A percentile compares a stretch with the other conserved stretches of the same genome.
Conservation (phyloP, 2,329 filamentous ascomycete genomes). For the Saccharata proteae region DNA sequence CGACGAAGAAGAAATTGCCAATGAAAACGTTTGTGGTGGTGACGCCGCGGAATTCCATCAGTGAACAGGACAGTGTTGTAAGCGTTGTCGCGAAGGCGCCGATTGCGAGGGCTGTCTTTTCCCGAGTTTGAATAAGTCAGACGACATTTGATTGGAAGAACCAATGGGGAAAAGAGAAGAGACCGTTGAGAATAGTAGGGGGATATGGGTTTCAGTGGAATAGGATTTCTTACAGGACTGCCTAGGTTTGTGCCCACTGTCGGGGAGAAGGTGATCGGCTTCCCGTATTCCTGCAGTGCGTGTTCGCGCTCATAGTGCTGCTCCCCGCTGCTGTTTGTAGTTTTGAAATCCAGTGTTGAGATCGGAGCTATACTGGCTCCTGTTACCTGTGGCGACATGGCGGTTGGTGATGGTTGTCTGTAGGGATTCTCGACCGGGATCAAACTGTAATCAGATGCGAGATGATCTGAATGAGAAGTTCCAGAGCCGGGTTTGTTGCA, state of each 20-base stretch:
- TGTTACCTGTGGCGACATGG: no score
- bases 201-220: not conserved
- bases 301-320: conserved; percentile 2
- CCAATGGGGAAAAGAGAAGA: no score
- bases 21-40: conserved; percentile 40
- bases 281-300: conserved; percentile 22
- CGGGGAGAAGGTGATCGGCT: conserved; percentile 18
- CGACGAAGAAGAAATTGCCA: conserved; percentile 43
- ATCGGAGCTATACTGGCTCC: no score
- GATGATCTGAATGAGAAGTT: no score
- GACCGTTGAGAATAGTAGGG: not conserved
- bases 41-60: conserved; percentile 45
- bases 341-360: conserved; percentile 1
- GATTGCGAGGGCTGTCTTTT: conserved; percentile 37
- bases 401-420: no score
- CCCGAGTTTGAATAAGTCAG: not conserved
- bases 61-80: conserved; percentile 40
- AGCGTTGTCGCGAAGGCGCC: conserved; percentile 44
- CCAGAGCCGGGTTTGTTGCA: no score
- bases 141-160: no score
- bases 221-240: conserved; percentile 6
- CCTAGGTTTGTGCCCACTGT: conserved; percentile 14
- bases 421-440: no score
- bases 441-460: no score
- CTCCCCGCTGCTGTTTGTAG: conserved; percentile 1